These are phyloP conservation scores for Filobasidium floriforme DNA, from an alignment of 768 basidiomycete species.

Conservation along the genomic window DNA sequence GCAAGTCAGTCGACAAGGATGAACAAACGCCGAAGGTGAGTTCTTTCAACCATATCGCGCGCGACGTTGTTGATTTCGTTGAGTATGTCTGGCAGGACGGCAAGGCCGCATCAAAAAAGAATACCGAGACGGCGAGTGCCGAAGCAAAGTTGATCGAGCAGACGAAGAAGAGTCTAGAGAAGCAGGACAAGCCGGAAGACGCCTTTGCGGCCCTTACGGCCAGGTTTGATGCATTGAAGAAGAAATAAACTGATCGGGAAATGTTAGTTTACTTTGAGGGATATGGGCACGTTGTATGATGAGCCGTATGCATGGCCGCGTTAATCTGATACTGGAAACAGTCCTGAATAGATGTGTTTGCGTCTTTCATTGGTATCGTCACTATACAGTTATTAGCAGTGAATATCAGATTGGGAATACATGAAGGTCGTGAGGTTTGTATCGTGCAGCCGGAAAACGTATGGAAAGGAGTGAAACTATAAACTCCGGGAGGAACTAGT, in stretches of 20 bases:
- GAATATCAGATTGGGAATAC: too few species aligned
- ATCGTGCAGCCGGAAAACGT: too few species aligned
- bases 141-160: conserved; percentile 49
- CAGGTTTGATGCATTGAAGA: conserved; percentile 24
- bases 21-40: conserved; percentile 23
- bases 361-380: too few species aligned
- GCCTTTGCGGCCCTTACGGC: conserved; percentile 20
- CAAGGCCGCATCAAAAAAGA: conserved; percentile 13
- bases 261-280: background rate
- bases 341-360: too few species aligned
- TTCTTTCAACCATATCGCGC: too few species aligned
- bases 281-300: background rate
- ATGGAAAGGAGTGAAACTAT: too few species aligned
- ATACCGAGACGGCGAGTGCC: conserved; percentile 29
- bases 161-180: conserved; percentile 51
- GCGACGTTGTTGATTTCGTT: conserved; percentile 17
- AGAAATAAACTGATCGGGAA: conserved; percentile 4
- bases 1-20: conserved; percentile 35
- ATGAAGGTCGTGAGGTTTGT: too few species aligned
- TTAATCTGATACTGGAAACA: too few species aligned
- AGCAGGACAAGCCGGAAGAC: conserved; percentile 17
- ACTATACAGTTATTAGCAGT: too few species aligned
- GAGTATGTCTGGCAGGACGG: conserved; percentile 4
- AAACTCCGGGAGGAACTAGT: background rate
- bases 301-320: background rate